Percentiles rank a stretch among this genome's conserved stretches.
Conservation (phyloP, 495 filamentous ascomycete genomes). For the Symbiotaphrina buchneri region DNA sequence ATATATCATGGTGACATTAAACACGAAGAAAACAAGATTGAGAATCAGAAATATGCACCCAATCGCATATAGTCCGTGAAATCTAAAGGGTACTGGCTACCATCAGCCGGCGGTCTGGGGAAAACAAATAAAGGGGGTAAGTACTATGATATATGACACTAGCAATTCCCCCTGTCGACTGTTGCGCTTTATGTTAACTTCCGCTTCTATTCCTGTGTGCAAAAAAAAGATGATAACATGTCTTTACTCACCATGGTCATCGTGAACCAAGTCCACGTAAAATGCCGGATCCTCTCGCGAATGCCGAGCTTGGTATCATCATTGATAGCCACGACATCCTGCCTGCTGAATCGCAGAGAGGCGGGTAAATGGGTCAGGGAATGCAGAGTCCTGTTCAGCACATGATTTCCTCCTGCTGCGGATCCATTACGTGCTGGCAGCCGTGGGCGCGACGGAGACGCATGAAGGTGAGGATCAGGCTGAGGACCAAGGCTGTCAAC, state of each 20-base stretch:
- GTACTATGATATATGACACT: constrained; percentile 53
- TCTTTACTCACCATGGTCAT: constrained; percentile 16
- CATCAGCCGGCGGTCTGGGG: neutral
- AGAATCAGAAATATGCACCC: constrained; percentile 55
- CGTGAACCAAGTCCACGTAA: constrained; percentile 51
- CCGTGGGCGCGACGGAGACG: no score
- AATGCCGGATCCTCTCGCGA: constrained; percentile 23
- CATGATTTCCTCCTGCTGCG: no score
- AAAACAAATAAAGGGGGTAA: constrained; percentile 5
- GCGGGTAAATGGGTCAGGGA: no score
- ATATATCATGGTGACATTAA: constrained; percentile 45
- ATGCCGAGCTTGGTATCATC: no score
- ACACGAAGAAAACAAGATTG: constrained; percentile 48
- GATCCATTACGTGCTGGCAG: no score
- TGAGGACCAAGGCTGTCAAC: no score
- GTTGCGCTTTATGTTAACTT: constrained; percentile 11
- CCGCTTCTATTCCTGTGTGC: neutral
- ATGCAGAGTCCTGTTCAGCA: no score
- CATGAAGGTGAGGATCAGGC: no score
- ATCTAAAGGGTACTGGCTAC: constrained; percentile 39
- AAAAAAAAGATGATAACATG: neutral
- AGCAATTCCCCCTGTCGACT: constrained; percentile 70
- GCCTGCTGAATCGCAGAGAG: no score
- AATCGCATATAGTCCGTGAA: constrained; percentile 44
- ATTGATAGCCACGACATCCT: no score